Percentiles rank a stretch among this genome's conserved stretches.
Conservation (phyloP, 78 protist species). For the Acrasis kona region DNA sequence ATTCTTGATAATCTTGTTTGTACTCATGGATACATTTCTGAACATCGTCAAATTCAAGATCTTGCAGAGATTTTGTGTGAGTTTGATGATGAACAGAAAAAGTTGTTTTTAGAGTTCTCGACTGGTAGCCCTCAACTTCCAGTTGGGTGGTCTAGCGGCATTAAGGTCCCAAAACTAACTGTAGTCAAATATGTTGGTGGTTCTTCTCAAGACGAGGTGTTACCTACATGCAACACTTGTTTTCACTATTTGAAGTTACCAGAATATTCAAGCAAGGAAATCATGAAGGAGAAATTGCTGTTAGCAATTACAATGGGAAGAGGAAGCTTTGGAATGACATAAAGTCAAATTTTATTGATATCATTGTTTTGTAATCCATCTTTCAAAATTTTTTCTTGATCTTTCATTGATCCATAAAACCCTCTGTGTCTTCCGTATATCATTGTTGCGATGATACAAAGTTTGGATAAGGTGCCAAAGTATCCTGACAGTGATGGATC, state of each 20-base stretch:
- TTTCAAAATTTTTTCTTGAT: too few relatives aligned
- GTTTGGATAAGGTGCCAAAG: background rate
- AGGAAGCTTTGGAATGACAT: too few relatives aligned
- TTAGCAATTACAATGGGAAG: too few relatives aligned
- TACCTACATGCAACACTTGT: conserved; percentile 45
- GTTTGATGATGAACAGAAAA: background rate
- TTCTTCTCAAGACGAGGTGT: background rate
- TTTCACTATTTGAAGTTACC: conserved; percentile 39
- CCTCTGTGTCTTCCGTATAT: background rate
- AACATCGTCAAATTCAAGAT: background rate
- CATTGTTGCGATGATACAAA: background rate
- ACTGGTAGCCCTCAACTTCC: conserved; percentile 57
- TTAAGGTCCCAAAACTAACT: background rate
- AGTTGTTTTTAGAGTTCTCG: conserved; percentile 31
- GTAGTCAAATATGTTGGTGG: background rate
- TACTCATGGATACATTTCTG: background rate
- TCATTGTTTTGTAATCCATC: too few relatives aligned
- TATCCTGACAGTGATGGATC: background rate
- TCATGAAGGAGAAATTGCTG: conserved; percentile 19
- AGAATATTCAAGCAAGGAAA: background rate
- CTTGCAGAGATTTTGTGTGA: conserved; percentile 27
- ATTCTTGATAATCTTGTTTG: background rate
- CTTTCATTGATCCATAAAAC: background rate
- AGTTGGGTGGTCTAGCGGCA: conserved; percentile 54
- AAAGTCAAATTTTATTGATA: too few relatives aligned